Evolutionary conservation across 176 grass and related monocot species (phyloP).

Genomic region (Chrysopogon serrulatus): DNA sequence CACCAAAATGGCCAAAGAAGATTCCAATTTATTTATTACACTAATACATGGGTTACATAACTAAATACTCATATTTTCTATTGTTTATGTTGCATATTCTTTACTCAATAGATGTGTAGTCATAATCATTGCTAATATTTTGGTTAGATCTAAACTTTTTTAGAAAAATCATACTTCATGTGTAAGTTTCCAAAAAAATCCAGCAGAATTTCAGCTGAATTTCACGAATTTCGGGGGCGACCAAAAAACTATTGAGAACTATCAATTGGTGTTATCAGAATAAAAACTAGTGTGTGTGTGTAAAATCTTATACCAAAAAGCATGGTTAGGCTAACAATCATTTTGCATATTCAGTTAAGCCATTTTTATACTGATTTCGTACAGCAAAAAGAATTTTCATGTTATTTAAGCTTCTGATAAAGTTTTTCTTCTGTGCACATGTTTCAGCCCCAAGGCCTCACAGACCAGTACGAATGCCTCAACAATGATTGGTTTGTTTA

Average conservation of each 20-base stretch:
- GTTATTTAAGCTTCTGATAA: not conserved
- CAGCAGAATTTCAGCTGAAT: not conserved
- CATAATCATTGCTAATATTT: not conserved
- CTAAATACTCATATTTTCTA: not conserved
- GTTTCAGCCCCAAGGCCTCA: conserved; percentile 94
- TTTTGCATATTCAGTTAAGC: not conserved
- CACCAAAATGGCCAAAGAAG: not conserved
- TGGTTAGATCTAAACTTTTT: not conserved
- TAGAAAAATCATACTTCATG: not conserved
- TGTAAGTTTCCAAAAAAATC: not conserved
- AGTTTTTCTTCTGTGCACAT: not conserved
- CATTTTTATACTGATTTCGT: not conserved
- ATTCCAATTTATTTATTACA: not conserved
- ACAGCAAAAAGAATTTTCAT: not conserved
- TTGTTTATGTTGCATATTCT: not conserved
- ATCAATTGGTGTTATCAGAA: not conserved
- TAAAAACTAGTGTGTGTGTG: not conserved
- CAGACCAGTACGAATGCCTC: conserved; percentile 48
- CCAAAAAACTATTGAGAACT: not conserved
- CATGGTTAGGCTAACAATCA: not conserved
- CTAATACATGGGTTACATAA: too few species aligned
- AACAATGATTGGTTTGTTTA: conserved; percentile 15
- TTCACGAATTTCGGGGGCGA: not conserved
- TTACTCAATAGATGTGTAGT: not conserved
- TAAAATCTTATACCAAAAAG: not conserved